A percentile compares a stretch with the other conserved stretches of the same genome.
Evolutionary conservation across 371 early-diverging fungal genomes (phyloP).

Genomic region (Actinomortierella wolfii): DNA sequence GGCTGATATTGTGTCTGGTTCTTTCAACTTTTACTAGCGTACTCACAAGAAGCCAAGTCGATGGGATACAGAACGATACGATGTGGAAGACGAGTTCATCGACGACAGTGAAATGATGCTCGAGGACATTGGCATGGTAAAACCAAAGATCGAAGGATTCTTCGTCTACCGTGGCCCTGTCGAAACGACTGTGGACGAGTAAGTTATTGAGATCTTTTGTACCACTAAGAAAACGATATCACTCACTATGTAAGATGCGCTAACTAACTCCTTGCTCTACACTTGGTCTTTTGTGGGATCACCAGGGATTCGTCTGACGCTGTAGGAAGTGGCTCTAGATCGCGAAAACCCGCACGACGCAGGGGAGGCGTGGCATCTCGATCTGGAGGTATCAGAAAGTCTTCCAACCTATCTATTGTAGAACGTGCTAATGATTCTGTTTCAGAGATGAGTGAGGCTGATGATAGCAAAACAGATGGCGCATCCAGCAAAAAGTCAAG

Average conservation of each 20-base stretch:
- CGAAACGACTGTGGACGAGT: slow-evolving; percentile 50
- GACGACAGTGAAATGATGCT: slow-evolving; percentile 59
- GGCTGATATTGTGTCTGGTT: too few species aligned
- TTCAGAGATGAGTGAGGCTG: slow-evolving; percentile 44
- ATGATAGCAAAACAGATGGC: slow-evolving; percentile 37
- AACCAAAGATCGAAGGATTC: slow-evolving; percentile 50
- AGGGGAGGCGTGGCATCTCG: too few species aligned
- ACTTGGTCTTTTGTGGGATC: background rate
- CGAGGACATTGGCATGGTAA: slow-evolving; percentile 47
- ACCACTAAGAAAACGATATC: background rate
- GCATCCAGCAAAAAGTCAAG: slow-evolving; percentile 16
- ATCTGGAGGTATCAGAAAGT: background rate
- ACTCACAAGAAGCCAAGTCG: slow-evolving; percentile 26
- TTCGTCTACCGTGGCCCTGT: slow-evolving; percentile 57
- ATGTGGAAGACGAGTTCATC: slow-evolving; percentile 57
- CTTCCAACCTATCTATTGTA: slow-evolving; percentile 23
- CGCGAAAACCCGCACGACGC: too few species aligned
- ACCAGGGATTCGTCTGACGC: slow-evolving; percentile 37
- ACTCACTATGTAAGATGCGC: background rate
- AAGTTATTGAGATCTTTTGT: slow-evolving; percentile 10
- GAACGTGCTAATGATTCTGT: slow-evolving; percentile 40
- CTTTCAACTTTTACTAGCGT: too few species aligned
- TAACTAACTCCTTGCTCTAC: background rate
- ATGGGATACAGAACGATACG: slow-evolving; percentile 49
- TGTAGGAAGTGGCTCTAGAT: background rate